Evolutionary conservation across 768 basidiomycete species (phyloP).

Genomic region (Boletus pseudo-olivaceus): DNA sequence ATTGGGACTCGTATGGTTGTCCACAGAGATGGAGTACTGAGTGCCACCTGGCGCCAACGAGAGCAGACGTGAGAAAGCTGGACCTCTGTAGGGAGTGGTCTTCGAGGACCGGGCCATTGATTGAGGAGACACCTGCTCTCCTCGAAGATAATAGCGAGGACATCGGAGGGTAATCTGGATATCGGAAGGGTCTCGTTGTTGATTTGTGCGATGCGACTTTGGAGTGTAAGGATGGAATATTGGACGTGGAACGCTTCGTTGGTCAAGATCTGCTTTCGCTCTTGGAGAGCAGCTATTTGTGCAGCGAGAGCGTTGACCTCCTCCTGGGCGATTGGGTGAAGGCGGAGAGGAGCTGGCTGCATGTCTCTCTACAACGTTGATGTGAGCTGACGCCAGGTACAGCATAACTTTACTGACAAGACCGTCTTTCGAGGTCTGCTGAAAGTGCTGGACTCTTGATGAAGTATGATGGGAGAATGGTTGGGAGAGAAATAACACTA

Average conservation of each 20-base stretch:
- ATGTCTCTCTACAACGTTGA: slow-evolving; percentile 18
- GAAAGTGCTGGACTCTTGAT: background rate
- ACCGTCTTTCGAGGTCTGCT: slow-evolving; percentile 20
- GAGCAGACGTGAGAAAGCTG: slow-evolving; percentile 36
- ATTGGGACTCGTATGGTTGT: slow-evolving; percentile 32
- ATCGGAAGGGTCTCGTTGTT: slow-evolving; percentile 30
- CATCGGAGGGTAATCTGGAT: slow-evolving; percentile 29
- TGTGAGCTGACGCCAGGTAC: slow-evolving; percentile 18
- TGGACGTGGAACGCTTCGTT: slow-evolving; percentile 27
- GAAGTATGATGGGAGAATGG: background rate
- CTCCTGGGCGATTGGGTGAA: slow-evolving; percentile 23
- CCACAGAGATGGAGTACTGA: slow-evolving; percentile 35
- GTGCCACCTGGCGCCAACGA: slow-evolving; percentile 35
- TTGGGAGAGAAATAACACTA: background rate
- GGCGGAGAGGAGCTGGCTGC: slow-evolving; percentile 10
- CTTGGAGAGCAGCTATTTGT: slow-evolving; percentile 21
- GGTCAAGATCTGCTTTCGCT: slow-evolving; percentile 17
- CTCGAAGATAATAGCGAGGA: slow-evolving; percentile 34
- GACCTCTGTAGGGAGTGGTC: slow-evolving; percentile 32
- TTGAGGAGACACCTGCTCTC: slow-evolving; percentile 29
- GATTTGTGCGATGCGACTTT: slow-evolving; percentile 33
- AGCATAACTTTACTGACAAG: slow-evolving; percentile 21
- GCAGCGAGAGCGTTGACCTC: slow-evolving; percentile 24
- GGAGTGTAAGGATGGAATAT: slow-evolving; percentile 26
- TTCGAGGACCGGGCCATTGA: slow-evolving; percentile 25